phyloP scores from a whole-genome alignment of 2,329 filamentous ascomycete species.

The Pseudodiploospora longispora region DNA sequence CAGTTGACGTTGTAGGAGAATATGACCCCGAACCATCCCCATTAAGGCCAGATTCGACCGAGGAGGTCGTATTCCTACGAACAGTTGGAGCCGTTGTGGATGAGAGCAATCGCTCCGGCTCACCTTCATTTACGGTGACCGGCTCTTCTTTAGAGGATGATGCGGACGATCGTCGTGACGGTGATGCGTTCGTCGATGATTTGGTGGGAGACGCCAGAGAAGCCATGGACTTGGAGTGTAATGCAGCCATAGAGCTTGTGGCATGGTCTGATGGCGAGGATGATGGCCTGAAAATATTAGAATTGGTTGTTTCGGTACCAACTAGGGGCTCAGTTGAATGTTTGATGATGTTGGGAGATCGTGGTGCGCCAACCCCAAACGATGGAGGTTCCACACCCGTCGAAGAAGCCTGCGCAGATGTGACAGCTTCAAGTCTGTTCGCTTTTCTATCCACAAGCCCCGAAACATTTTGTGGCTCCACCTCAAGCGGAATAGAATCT shows the following conservation, averaged over 20 bases:
- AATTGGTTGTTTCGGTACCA: constrained; percentile 57
- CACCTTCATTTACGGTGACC: constrained; percentile 29
- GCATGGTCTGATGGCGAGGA: constrained; percentile 52
- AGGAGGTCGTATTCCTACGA: constrained; percentile 32
- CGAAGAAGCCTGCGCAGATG: constrained; percentile 33
- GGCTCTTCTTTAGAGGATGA: constrained; percentile 37
- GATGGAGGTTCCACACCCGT: constrained; percentile 41
- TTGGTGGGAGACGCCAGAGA: constrained; percentile 31
- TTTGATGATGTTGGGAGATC: constrained; percentile 27
- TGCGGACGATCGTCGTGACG: constrained; percentile 30
- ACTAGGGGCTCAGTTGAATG: constrained; percentile 57
- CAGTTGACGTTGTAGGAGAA: constrained; percentile 23
- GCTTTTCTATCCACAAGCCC: constrained; percentile 45
- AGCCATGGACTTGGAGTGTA: constrained; percentile 55
- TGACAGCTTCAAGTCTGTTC: constrained; percentile 26
- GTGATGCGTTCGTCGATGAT: constrained; percentile 26
- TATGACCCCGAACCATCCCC: constrained; percentile 15
- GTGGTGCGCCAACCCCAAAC: constrained; percentile 23
- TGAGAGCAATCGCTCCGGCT: constrained; percentile 18
- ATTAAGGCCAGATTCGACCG: constrained; percentile 21
- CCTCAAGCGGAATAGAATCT: no score
- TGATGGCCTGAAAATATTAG: constrained; percentile 53
- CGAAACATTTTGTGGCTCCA: constrained; percentile 12
- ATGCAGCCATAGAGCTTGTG: constrained; percentile 56
- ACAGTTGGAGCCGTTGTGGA: constrained; percentile 8